Evolutionary conservation across 2,329 filamentous ascomycete species (phyloP).

Genomic region (Lasiodiplodia sp.): DNA sequence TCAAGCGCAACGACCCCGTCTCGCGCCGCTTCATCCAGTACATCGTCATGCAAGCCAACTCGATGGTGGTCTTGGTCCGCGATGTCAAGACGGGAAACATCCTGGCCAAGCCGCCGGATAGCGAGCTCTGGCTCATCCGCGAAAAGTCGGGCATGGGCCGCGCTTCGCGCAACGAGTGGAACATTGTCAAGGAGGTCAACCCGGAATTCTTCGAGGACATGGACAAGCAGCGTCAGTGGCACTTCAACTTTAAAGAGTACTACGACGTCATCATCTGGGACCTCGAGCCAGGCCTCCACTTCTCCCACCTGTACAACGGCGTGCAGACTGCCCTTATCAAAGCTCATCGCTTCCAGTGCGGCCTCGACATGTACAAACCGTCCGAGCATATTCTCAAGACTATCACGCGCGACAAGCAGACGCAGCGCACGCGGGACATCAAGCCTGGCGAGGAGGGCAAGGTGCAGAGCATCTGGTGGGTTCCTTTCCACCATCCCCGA

Average conservation of each 20-base stretch:
- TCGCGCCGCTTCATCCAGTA: constrained; percentile 55
- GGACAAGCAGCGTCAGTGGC: constrained; percentile 46
- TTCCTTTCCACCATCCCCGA: too few species aligned
- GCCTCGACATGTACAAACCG: constrained; percentile 44
- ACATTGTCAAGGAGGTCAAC: constrained; percentile 45
- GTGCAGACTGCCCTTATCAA: constrained; percentile 47
- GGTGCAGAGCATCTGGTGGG: constrained; percentile 41
- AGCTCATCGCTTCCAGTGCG: constrained; percentile 43
- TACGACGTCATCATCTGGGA: constrained; percentile 56
- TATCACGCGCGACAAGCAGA: constrained; percentile 45
- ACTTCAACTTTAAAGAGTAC: constrained; percentile 53
- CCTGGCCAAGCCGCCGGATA: constrained; percentile 46
- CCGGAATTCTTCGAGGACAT: constrained; percentile 51
- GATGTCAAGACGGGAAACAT: constrained; percentile 51
- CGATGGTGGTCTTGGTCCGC: constrained; percentile 50
- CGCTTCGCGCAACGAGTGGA: constrained; percentile 49
- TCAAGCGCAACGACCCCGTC: constrained; percentile 52
- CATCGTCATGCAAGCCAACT: constrained; percentile 48
- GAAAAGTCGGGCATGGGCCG: constrained; percentile 50
- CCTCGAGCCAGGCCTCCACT: constrained; percentile 43
- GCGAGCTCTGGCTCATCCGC: constrained; percentile 50
- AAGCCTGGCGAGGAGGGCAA: constrained; percentile 42
- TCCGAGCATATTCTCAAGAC: constrained; percentile 48
- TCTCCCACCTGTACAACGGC: constrained; percentile 40
- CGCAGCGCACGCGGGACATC: constrained; percentile 46